Evolutionary conservation across 345 rosid species (phyloP), one percentile per base, ranked within the genome.

Genomic region (Moricandia moricandioides): DNA sequence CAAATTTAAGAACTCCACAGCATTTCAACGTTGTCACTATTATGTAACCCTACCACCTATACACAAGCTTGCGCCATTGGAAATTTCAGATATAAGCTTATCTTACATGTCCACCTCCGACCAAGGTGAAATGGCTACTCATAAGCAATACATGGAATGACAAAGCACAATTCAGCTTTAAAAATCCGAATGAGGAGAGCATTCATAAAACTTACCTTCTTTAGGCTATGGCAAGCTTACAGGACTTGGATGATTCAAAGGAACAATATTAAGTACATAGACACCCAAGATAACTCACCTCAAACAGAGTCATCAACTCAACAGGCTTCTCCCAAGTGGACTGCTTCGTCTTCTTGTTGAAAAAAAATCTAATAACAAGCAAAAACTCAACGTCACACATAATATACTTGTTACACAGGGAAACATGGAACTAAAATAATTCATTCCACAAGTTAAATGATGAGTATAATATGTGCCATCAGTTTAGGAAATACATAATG

Each of bases 271-370:
- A 51, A n/a, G 52, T 52, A 40, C 62, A 65, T 59, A 66, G 18
- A 67, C 13, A 67, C 61, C 52, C 74, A 78, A 67, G 54, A 62
- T 8, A 56, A 76, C 85, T 88, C 80, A 90, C 97, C 99, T 95
- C 99, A 83, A 81, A 82, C 37, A 86, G 87, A 9, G 97, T 90
- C 97, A 95, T 90, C 85, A 95, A 81, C 74, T 92, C 97, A 59
- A 82, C 72, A 66, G 99, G 99, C 86, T 92, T 95, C 82, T 89
- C 96, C 99, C 99, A 95, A 63, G 86, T 86, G 61, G 97, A 92
- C 82, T 78, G 85, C 65, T 84, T 85, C 49, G 94, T 86, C 84
- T 73, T 88, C 86, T 84, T 92, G 82, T 95, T 95, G 84, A 82
- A 89, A 82, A 92, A 95, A 84, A 87, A 95, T 64, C 99, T 95